A percentile compares a stretch with the other conserved stretches of the same genome.
phyloP scores from a whole-genome alignment of 2,329 filamentous ascomycete species.

The Phialophora expanda region DNA sequence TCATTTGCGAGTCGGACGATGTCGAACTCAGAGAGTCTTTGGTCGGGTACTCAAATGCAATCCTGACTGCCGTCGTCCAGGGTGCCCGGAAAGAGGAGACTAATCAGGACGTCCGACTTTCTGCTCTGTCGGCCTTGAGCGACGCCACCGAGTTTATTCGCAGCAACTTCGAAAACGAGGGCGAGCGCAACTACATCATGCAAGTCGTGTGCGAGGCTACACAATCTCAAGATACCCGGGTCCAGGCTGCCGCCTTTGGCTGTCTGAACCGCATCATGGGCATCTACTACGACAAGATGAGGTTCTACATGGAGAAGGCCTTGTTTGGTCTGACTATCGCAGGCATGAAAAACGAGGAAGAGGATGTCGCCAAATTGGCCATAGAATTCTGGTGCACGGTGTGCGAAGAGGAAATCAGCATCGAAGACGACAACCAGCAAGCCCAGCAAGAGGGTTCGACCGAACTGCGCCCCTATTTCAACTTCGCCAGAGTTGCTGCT shows the following conservation, averaged over 20 bases:
- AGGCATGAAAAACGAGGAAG: slow-evolving; percentile 97
- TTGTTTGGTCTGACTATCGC: slow-evolving; percentile 96
- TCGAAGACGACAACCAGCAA: slow-evolving; percentile 93
- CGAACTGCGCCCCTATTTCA: slow-evolving; percentile 90
- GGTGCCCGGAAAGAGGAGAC: slow-evolving; percentile 95
- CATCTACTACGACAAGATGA: slow-evolving; percentile 99
- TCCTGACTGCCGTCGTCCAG: slow-evolving; percentile 95
- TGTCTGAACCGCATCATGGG: slow-evolving; percentile 99
- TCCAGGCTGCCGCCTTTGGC: slow-evolving; percentile 95
- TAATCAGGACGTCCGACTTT: slow-evolving; percentile 86
- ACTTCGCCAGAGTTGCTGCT: slow-evolving; percentile 91
- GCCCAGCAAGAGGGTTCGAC: slow-evolving; percentile 73
- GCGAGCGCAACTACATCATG: slow-evolving; percentile 99
- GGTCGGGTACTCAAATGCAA: slow-evolving; percentile 90
- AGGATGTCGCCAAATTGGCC: slow-evolving; percentile 96
- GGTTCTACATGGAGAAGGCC: slow-evolving; percentile 99
- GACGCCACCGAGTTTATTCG: slow-evolving; percentile 97
- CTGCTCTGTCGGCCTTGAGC: slow-evolving; percentile 90
- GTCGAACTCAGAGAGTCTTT: slow-evolving; percentile 80
- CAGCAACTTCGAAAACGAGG: slow-evolving; percentile 98
- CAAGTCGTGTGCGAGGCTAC: slow-evolving; percentile 99
- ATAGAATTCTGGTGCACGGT: slow-evolving; percentile 99
- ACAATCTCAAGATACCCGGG: slow-evolving; percentile 85
- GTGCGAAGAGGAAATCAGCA: slow-evolving; percentile 96
- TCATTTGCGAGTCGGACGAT: slow-evolving; percentile 96